Conservation (phyloP, 352 stramenopile genomes). For the Pythium aquatile region DNA sequence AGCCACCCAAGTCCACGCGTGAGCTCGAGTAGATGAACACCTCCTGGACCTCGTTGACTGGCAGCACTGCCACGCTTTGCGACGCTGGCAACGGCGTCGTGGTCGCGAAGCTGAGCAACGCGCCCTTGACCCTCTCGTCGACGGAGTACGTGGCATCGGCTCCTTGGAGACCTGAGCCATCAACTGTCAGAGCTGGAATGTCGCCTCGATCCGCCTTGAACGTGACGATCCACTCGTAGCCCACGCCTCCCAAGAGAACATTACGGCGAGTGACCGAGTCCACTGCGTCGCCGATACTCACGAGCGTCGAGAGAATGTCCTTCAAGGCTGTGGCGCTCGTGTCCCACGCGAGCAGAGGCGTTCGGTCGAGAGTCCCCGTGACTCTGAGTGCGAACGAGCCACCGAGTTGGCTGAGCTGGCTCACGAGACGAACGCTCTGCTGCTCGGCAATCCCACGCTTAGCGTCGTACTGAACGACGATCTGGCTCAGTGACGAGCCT, state of each 20-base stretch:
- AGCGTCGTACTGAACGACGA: constrained; percentile 60
- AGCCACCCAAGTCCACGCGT: constrained; percentile 54
- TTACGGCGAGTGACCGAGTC: constrained; percentile 42
- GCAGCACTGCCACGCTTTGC: constrained; percentile 30
- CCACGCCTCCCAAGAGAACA: constrained; percentile 49
- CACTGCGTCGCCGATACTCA: constrained; percentile 10
- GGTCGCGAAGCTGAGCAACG: constrained; percentile 23
- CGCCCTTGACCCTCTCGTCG: constrained; percentile 43
- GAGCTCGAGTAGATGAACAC: constrained; percentile 64
- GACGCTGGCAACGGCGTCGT: constrained; percentile 14
- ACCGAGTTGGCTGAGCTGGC: constrained; percentile 35
- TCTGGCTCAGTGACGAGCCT: constrained; percentile 40
- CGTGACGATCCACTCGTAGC: constrained; percentile 67
- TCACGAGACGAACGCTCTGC: constrained; percentile 51
- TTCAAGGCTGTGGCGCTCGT: constrained; percentile 35
- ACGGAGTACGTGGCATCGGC: constrained; percentile 34
- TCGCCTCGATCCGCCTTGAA: constrained; percentile 53
- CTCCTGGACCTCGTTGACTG: constrained; percentile 59
- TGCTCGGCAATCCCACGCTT: constrained; percentile 58
- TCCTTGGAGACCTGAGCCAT: constrained; percentile 16
- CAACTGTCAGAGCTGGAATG: constrained; percentile 43
- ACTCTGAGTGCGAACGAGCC: constrained; percentile 40
- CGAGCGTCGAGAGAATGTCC: constrained; percentile 14
- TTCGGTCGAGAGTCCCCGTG: constrained; percentile 13
- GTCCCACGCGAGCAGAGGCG: constrained; percentile 37